Percentiles rank a stretch among this genome's conserved stretches.
phyloP scores from a whole-genome alignment of 2,329 filamentous ascomycete genomes.

The Ophiobolus disseminans region DNA sequence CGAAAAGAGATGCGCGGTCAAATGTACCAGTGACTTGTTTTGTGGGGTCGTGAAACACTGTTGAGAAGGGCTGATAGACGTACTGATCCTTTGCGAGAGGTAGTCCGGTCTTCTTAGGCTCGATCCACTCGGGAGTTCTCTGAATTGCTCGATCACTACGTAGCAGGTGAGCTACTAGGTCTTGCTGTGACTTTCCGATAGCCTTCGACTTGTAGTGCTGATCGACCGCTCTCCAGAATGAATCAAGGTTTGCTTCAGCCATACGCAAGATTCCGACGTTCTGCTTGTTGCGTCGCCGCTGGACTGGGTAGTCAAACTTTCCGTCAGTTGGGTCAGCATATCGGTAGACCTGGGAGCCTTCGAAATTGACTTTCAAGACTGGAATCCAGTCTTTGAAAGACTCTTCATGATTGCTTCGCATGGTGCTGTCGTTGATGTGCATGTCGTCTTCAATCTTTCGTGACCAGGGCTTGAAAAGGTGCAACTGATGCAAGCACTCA shows the following conservation, averaged over 20 bases:
- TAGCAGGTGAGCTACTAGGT: slow-evolving; percentile 25
- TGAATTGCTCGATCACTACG: slow-evolving; percentile 48
- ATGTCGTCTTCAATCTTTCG: slow-evolving; percentile 46
- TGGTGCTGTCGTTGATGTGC: slow-evolving; percentile 3
- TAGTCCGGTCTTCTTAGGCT: slow-evolving; percentile 30
- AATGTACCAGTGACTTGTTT: slow-evolving; percentile 14
- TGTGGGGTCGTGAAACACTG: slow-evolving; percentile 9
- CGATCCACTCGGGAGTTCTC: slow-evolving; percentile 60
- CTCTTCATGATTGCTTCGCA: slow-evolving; percentile 6
- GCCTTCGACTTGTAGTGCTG: slow-evolving; percentile 6
- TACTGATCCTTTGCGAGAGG: slow-evolving; percentile 1
- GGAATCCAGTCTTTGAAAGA: slow-evolving; percentile 9
- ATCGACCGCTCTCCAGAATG: slow-evolving; percentile 54
- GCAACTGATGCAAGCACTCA: slow-evolving; percentile 55
- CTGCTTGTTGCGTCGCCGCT: slow-evolving; percentile 56
- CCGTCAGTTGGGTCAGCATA: slow-evolving; percentile 43
- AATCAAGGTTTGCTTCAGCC: slow-evolving; percentile 59
- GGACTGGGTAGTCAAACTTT: slow-evolving; percentile 58
- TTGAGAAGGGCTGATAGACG: slow-evolving; percentile 15
- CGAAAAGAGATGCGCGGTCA: slow-evolving; percentile 1
- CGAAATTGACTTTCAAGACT: slow-evolving; percentile 9
- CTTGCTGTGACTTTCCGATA: slow-evolving; percentile 13
- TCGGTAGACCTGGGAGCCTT: slow-evolving; percentile 10
- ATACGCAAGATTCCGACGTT: slow-evolving; percentile 54
- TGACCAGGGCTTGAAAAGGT: slow-evolving; percentile 60